Evolutionary conservation across 2,329 filamentous ascomycete genomes (phyloP), one percentile per base, ranked within the genome.

Genomic region (Penicillium sp.): DNA sequence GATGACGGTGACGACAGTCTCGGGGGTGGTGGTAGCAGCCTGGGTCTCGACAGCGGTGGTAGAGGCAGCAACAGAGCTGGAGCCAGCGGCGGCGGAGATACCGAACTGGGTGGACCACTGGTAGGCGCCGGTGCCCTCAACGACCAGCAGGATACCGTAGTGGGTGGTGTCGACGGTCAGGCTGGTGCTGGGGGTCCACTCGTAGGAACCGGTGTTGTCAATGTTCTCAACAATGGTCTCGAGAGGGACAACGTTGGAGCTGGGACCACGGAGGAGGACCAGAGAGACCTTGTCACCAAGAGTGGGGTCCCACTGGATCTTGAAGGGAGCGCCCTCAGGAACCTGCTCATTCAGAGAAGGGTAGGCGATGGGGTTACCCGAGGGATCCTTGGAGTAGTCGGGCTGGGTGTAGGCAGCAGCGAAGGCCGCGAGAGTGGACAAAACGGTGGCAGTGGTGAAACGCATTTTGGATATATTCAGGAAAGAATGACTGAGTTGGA

Each of bases 31-130:
- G 27, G 51, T 7, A n/a, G 53, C 27, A 44, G 58, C 44, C 33
- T 53, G 35, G 52, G 53, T 59, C 41, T 58, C 48, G n/a, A 53
- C 44, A n/a, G 61, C 49, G 24, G 53, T 49, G 41, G 53, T 49
- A 53, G 61, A 56, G 55, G 61, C 53, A 47, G 61, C 47, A 24
- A 47, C 55, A 50, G 39, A 41, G 39, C 19, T 48, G 43, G 51
- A 51, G 49, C 52, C 53, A 43, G 59, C 57, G 31, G 58, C 52
- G 44, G 68, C 73, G 53, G 68, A 55, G 75, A 88, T 79, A 66
- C 85, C 85, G 76, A 87, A 87, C 72, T 87, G 84, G 57, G 82
- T 83, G 44, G 80, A 82, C 74, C 80, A 85, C 70, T 87, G 85
- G 80, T 84, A 87, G 68, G 82, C 73, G 69, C 84, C 83, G 60